Conservation (phyloP, 2,329 filamentous ascomycete genomes). For the Penicillium janthinellum region DNA sequence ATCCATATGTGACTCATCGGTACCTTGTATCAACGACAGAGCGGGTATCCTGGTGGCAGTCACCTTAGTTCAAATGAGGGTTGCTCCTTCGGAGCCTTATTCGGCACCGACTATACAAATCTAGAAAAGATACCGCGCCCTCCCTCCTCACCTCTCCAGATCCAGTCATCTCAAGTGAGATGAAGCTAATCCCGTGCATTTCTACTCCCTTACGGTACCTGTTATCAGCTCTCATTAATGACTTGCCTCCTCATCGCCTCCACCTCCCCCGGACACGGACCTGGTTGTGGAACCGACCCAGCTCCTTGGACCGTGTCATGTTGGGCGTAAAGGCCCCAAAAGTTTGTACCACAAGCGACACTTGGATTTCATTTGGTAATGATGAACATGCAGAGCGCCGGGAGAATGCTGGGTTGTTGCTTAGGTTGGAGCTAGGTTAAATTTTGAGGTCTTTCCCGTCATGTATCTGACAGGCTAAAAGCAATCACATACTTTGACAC, state of each 20-base stretch:
- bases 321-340: neutral
- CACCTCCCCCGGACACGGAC: neutral
- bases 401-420: neutral
- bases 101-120: neutral
- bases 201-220: neutral
- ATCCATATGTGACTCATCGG: slow-evolving; percentile 3
- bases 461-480: neutral
- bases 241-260: neutral
- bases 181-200: neutral
- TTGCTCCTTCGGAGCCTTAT: neutral
- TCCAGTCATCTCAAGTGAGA: neutral
- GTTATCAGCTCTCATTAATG: neutral
- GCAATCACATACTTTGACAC: no score
- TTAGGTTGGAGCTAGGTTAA: neutral
- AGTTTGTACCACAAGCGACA: neutral
- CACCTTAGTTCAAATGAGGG: neutral
- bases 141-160: neutral
- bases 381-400: neutral
- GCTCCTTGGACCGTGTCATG: neutral
- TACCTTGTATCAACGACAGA: neutral
- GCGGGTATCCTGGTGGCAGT: neutral
- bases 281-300: neutral
- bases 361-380: neutral
- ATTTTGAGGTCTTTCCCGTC: neutral
- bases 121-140: neutral